Evolutionary conservation across 176 grass and related monocot genomes (phyloP).

Genomic region (Rhynchospora pubera): DNA sequence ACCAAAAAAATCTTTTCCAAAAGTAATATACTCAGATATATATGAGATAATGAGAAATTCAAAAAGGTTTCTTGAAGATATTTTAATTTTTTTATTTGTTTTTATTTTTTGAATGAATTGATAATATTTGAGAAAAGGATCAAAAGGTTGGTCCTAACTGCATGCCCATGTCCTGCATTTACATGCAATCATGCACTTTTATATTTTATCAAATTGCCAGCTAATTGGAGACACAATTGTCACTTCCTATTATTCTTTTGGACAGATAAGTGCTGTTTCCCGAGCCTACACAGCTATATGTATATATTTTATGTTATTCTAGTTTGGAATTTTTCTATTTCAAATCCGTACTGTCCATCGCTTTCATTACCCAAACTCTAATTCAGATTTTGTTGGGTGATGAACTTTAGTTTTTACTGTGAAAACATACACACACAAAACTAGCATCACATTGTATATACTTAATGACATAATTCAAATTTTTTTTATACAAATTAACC

Average conservation of each 20-base stretch:
- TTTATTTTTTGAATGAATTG: not conserved
- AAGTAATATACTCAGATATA: not conserved
- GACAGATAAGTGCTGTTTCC: not conserved
- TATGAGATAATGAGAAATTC: too few relatives aligned
- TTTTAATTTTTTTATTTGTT: not conserved
- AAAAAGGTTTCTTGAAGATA: not conserved
- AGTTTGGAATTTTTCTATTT: not conserved
- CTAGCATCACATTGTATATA: too few relatives aligned
- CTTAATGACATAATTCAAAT: too few relatives aligned
- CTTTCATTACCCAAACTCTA: not conserved
- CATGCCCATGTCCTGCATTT: constrained; percentile 24
- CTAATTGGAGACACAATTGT: not conserved
- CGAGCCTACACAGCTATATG: not conserved
- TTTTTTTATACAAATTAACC: too few relatives aligned
- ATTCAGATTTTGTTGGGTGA: too few relatives aligned
- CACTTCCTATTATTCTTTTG: not conserved
- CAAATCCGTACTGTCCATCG: too few relatives aligned
- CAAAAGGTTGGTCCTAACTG: constrained; percentile 9
- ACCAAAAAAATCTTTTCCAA: not conserved
- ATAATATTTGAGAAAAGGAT: not conserved
- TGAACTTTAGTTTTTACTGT: too few relatives aligned
- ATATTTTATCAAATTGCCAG: constrained; percentile 7
- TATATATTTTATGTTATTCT: not conserved
- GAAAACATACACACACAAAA: too few relatives aligned
- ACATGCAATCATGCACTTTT: not conserved